phyloP scores from a whole-genome alignment of 2,329 filamentous ascomycete species.

The Trichoderma sp. region DNA sequence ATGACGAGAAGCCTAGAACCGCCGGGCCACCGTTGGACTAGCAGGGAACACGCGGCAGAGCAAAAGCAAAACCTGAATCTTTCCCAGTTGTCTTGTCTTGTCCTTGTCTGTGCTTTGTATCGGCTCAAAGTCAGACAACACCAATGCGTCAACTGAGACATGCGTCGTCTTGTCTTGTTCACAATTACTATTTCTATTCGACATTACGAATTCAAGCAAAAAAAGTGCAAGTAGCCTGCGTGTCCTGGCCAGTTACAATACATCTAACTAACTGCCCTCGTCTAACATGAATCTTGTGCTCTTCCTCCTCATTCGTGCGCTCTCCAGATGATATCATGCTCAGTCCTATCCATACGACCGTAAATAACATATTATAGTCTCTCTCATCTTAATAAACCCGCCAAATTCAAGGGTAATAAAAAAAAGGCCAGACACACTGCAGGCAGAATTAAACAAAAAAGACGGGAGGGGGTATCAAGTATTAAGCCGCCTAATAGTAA shows the following conservation, averaged over 20 bases:
- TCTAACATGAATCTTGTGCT: background rate
- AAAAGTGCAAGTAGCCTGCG: background rate
- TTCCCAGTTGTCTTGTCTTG: background rate
- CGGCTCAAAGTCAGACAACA: background rate
- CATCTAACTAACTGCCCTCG: background rate
- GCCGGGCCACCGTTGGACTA: background rate
- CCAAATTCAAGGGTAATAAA: background rate
- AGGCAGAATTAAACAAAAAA: background rate
- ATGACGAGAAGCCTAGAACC: slow-evolving; percentile 1
- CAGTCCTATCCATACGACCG: background rate
- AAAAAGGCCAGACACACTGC: background rate
- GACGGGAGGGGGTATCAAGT: slow-evolving; percentile 23
- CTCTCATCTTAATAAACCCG: background rate
- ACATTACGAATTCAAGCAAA: background rate
- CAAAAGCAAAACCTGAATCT: background rate
- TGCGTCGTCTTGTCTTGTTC: background rate
- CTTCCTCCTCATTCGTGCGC: background rate
- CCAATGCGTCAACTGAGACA: background rate
- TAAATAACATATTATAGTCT: background rate
- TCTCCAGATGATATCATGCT: background rate
- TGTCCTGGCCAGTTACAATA: background rate
- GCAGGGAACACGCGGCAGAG: background rate
- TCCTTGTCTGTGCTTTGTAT: background rate
- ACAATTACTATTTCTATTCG: background rate
- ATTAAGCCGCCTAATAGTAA: slow-evolving; percentile 38